Conservation (phyloP, 2,329 filamentous ascomycete genomes). For the Rhynchosporium agropyri region DNA sequence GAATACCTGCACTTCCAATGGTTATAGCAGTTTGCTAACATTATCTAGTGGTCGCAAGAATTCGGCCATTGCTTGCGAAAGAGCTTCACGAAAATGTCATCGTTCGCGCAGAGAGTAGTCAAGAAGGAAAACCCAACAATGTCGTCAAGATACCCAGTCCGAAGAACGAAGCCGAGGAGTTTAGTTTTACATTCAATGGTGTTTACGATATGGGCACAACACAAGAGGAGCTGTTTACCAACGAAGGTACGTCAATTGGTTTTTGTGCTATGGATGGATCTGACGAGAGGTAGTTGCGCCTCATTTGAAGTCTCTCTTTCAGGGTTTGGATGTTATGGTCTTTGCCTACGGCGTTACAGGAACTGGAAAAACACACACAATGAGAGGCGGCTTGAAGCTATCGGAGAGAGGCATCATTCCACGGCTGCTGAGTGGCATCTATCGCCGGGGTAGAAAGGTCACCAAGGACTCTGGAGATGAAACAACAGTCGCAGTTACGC, state of each 20-base stretch:
- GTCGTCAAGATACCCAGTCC: slow-evolving; percentile 90
- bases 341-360: slow-evolving; percentile 94
- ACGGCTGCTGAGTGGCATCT: slow-evolving; percentile 80
- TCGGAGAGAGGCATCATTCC: slow-evolving; percentile 88
- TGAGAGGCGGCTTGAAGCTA: slow-evolving; percentile 86
- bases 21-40: slow-evolving; percentile 57
- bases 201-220: slow-evolving; percentile 82
- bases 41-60: slow-evolving; percentile 78
- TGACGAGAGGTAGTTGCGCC: slow-evolving; percentile 68
- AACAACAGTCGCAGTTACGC: slow-evolving; percentile 70
- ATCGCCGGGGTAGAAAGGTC: slow-evolving; percentile 81
- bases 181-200: slow-evolving; percentile 91
- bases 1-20: background rate
- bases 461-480: slow-evolving; percentile 74
- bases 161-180: slow-evolving; percentile 88
- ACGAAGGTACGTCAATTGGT: slow-evolving; percentile 66
- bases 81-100: slow-evolving; percentile 90
- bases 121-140: slow-evolving; percentile 62
- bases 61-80: slow-evolving; percentile 83
- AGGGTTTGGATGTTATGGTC: slow-evolving; percentile 83
- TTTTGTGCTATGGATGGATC: slow-evolving; percentile 13
- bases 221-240: slow-evolving; percentile 86
- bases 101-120: slow-evolving; percentile 66
- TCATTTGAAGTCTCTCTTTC: slow-evolving; percentile 88
- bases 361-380: slow-evolving; percentile 93